Evolutionary conservation across 2,329 filamentous ascomycete genomes (phyloP), one percentile per base, ranked within the genome.

Genomic region (Raffaelea albimanens): DNA sequence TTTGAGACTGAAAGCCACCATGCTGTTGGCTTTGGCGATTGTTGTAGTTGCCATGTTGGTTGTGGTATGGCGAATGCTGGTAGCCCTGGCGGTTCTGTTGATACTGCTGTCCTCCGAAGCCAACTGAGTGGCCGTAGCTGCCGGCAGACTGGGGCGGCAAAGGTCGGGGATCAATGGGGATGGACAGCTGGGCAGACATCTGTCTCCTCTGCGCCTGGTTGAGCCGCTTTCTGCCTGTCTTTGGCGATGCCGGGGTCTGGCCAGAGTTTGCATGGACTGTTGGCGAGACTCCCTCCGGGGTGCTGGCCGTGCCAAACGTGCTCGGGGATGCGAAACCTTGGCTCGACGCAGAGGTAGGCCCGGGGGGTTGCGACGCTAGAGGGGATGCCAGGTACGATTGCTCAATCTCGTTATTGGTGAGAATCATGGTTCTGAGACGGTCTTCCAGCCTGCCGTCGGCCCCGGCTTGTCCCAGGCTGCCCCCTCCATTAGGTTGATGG

Each of bases 131-230:
- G 20, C 56, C 56, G 50, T 63, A 59, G 14, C 59, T 53, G 23
- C 60, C 58, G 21, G 57, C 57, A 40, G 61, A 49, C 16, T 59
- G 54, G 18, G 58, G 51, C 45, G 58, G 55, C 16, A 64, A 61
- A 18, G 62, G 57, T 47, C 68, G 68, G 13, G 68, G 60, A 50
- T 80, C 74, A 45, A 82, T 68, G 4, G 76, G 69, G 41, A 82
- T 73, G 0, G 75, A 71, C 18, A 80, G 56, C 53, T 82, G 73
- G 4, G 77, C 69, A 48, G 70, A 80, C 75, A 81, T 78, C 56
- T 82, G 76, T 20, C 79, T 72, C 43, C 79, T 69, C 55, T 82
- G 76, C 2, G 79, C 78, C 57, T 83, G 80, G 51, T 83, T 83
- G 3, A 67, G 72, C 20, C 78, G 75, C 55, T 72, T 79, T 55